A percentile compares a stretch with the other conserved stretches of the same genome.
Evolutionary conservation across 2,329 filamentous ascomycete species (phyloP).

Genomic region (Clarireedia hainanense): DNA sequence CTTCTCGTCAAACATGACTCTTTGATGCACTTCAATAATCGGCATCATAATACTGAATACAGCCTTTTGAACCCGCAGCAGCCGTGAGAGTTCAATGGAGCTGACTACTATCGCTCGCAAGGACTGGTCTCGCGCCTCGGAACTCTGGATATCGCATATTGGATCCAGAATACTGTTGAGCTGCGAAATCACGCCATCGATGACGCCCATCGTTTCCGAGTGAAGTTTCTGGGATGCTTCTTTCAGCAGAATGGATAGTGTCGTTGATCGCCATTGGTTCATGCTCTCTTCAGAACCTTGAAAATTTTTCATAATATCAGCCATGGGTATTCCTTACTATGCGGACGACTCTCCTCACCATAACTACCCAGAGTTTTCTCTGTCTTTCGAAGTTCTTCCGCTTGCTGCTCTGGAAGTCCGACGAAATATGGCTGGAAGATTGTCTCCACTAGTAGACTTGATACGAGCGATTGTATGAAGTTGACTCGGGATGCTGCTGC

Average conservation of each 20-base stretch:
- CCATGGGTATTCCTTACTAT: background rate
- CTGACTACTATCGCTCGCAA: conserved; percentile 45
- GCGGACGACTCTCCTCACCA: conserved; percentile 13
- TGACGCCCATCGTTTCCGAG: conserved; percentile 36
- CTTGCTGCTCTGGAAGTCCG: conserved; percentile 49
- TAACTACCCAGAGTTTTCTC: conserved; percentile 21
- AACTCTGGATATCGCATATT: conserved; percentile 31
- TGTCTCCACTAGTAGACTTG: conserved; percentile 49
- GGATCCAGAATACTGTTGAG: conserved; percentile 43
- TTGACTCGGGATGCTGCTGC: conserved; percentile 49
- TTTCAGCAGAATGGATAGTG: conserved; percentile 50
- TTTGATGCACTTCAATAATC: conserved; percentile 41
- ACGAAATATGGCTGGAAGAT: conserved; percentile 58
- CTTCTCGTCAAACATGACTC: conserved; percentile 45
- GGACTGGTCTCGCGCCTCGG: conserved; percentile 41
- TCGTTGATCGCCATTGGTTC: conserved; percentile 61
- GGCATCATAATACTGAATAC: conserved; percentile 50
- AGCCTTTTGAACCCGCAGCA: conserved; percentile 51
- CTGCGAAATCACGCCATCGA: conserved; percentile 37
- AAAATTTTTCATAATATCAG: conserved; percentile 15
- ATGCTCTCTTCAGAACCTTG: conserved; percentile 42
- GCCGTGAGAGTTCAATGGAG: conserved; percentile 48
- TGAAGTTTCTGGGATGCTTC: conserved; percentile 41
- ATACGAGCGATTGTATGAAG: conserved; percentile 54
- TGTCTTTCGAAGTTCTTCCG: conserved; percentile 36